These are phyloP conservation scores for Metahyphopichia silvanorum DNA, from an alignment of 805 yeast genomes.

Conservation along the genomic window DNA sequence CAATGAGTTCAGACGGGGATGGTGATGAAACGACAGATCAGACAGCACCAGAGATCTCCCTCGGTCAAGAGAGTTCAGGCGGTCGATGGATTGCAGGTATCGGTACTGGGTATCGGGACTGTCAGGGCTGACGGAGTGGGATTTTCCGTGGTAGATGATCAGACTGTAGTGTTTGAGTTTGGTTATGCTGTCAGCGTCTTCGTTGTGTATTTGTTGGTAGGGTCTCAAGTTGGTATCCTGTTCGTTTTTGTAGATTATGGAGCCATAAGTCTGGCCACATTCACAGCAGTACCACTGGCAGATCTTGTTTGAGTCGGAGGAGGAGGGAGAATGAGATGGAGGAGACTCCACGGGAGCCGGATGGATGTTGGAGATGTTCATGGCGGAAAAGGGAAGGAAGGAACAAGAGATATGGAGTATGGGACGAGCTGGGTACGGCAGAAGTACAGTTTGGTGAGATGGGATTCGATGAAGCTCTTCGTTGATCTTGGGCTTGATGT, in stretches of 20 bases:
- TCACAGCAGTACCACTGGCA: constrained; percentile 43
- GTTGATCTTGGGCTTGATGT: no score
- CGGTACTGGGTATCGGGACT: background rate
- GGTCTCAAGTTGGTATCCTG: background rate
- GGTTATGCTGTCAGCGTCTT: constrained; percentile 1
- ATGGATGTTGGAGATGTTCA: background rate
- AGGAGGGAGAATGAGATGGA: constrained; percentile 1
- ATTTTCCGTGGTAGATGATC: constrained; percentile 16
- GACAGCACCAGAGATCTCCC: no score
- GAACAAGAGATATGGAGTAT: no score
- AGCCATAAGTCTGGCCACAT: constrained; percentile 38
- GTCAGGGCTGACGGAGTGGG: background rate
- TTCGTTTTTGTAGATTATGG: constrained; percentile 18
- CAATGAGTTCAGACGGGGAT: background rate
- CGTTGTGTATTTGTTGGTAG: background rate
- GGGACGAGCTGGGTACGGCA: no score
- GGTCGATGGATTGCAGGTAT: background rate
- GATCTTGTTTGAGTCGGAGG: constrained; percentile 19
- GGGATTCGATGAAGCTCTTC: no score
- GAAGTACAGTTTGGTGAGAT: no score
- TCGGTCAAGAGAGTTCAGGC: no score
- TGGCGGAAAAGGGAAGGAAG: constrained; percentile 1
- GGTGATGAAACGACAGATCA: constrained; percentile 2
- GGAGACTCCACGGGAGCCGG: constrained; percentile 1
- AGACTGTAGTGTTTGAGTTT: constrained; percentile 21